Base-by-base conservation (phyloP, 148 eudicot genomes). In the Vaccinium myrtillus region DNA sequence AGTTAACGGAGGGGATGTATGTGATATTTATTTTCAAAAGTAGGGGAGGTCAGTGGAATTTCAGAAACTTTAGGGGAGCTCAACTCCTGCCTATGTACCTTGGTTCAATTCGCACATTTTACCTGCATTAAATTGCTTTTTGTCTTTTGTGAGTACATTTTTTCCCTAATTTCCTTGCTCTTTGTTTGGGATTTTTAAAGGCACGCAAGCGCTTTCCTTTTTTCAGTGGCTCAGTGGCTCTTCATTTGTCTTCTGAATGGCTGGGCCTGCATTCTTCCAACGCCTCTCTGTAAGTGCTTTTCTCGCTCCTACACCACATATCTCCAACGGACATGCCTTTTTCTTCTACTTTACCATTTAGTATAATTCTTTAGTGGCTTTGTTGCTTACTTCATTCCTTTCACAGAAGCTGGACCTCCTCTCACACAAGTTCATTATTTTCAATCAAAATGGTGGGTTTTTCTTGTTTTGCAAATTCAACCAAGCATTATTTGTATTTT, bases 391-490 rank as follows among this genome's bases (percentile, higher is more conserved):
- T 67, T 69, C 59, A 67, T 81, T 82, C 70, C n/a, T 18, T 69
- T 61, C 49, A 70, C 48, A 69, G 6, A 30, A n/a, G 13, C 70
- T 27, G 59, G 48, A 11, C 49, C 61, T 82, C 77, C 83, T 81
- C 69, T 50, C 59, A 16, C 58, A 27, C 46, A 49, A 48, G 75
- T 13, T 14, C 48, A n/a, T 49, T 25, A 50, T 16, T 54, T 55
- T 51, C 0, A 0, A 63, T 18, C 30, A n/a, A n/a, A 63, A 50
- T 82, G 43, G 50, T 23, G 32, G 77, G 59, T 5, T 67, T 12
- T 81, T 48, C 43, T 80, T 80, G n/a, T n/a, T 23, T 81, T 81
- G n/a, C 55, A 81, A 81, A 21, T 65, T 63, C 14, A 1, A 1
- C 21, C 5, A 23, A 16, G 39, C 43, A 11, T 77, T 49, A 18